Conservation (phyloP, 345 rosid genomes). For the Erysimum cheiranthoides region DNA sequence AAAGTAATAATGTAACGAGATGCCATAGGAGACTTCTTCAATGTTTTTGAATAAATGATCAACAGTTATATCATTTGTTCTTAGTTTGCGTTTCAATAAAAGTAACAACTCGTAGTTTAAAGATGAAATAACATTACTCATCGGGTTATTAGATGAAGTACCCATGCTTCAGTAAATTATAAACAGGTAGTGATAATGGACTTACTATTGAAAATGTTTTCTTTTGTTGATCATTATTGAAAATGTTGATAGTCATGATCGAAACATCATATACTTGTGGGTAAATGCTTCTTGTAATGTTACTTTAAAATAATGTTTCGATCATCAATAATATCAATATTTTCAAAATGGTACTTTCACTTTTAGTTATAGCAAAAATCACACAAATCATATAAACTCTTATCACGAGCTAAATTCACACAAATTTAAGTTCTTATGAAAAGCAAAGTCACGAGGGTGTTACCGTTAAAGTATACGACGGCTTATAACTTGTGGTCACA, state of each 20-base stretch:
- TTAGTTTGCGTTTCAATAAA: background rate
- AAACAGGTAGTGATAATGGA: background rate
- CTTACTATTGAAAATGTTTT: background rate
- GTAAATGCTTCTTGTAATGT: background rate
- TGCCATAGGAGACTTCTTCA: background rate
- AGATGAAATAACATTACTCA: background rate
- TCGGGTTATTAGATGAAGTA: background rate
- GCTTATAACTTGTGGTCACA: slow-evolving; percentile 23
- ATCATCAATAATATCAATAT: background rate
- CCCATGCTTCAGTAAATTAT: background rate
- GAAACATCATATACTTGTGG: background rate
- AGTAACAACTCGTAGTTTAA: background rate
- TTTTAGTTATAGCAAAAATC: background rate
- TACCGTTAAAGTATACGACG: background rate
- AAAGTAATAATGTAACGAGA: background rate
- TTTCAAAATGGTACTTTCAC: background rate
- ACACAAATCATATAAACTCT: background rate
- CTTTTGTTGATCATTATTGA: background rate
- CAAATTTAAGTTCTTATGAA: background rate
- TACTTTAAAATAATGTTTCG: background rate
- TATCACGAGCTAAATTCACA: background rate
- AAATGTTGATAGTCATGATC: background rate
- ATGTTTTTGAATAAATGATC: background rate
- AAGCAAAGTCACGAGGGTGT: background rate
- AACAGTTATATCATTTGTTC: background rate